Evolutionary conservation across 805 yeast species (phyloP).

Genomic region (Metschnikowia amazonensis): DNA sequence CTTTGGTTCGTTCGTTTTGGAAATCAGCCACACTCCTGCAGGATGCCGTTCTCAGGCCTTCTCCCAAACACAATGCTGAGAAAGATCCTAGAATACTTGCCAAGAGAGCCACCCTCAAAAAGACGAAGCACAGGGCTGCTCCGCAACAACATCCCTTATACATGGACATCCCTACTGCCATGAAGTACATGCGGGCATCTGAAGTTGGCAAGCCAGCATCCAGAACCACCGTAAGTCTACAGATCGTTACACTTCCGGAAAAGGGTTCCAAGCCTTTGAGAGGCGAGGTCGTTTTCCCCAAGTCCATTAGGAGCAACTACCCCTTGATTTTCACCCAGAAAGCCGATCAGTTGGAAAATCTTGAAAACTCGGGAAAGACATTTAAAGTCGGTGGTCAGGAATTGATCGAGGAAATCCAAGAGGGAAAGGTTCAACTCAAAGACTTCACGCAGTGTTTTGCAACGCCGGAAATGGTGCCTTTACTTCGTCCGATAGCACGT

Average conservation of each 20-base stretch:
- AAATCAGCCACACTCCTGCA: slow-evolving; percentile 3
- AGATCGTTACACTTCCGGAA: slow-evolving; percentile 64
- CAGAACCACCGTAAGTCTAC: slow-evolving; percentile 62
- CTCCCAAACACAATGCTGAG: slow-evolving; percentile 16
- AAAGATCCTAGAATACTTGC: slow-evolving; percentile 17
- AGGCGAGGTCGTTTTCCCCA: slow-evolving; percentile 72
- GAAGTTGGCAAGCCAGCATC: slow-evolving; percentile 80
- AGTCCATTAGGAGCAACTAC: slow-evolving; percentile 61
- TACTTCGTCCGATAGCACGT: slow-evolving; percentile 67
- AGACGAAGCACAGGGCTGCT: slow-evolving; percentile 23
- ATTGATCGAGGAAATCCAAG: slow-evolving; percentile 57
- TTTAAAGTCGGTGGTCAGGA: slow-evolving; percentile 64
- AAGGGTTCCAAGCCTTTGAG: slow-evolving; percentile 72
- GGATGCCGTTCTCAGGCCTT: slow-evolving; percentile 11
- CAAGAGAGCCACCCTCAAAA: slow-evolving; percentile 13
- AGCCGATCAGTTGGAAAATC: slow-evolving; percentile 48
- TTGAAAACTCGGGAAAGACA: slow-evolving; percentile 57
- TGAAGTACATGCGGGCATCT: slow-evolving; percentile 78
- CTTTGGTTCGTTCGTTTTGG: slow-evolving; percentile 7
- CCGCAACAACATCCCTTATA: slow-evolving; percentile 55
- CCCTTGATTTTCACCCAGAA: slow-evolving; percentile 66
- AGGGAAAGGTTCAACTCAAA: slow-evolving; percentile 46
- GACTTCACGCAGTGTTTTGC: slow-evolving; percentile 73
- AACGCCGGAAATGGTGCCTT: slow-evolving; percentile 72
- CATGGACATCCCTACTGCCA: slow-evolving; percentile 68